These are phyloP conservation scores for Dacryopinax spathularia DNA, from an alignment of 768 basidiomycete species.

Conservation along the genomic window DNA sequence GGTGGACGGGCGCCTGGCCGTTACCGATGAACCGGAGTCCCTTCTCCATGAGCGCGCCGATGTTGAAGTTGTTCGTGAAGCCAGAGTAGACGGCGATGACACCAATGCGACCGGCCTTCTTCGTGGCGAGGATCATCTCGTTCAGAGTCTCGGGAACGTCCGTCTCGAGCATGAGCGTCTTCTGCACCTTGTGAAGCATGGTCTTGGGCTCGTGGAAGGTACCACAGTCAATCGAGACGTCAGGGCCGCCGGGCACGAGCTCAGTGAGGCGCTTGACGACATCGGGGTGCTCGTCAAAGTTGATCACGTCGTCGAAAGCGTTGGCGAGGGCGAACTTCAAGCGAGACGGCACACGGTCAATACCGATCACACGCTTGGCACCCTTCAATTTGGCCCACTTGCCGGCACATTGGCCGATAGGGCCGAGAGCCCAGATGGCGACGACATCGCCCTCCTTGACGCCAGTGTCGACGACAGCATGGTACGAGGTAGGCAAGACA, in stretches of 20 bases:
- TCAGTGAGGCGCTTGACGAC: conserved; percentile 45
- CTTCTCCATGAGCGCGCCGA: conserved; percentile 68
- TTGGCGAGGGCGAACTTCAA: conserved; percentile 35
- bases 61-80: conserved; percentile 50
- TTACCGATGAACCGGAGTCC: conserved; percentile 57
- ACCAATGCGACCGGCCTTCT: conserved; percentile 47
- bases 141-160: conserved; percentile 53
- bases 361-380: conserved; percentile 53
- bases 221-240: conserved; percentile 45
- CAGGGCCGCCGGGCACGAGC: conserved; percentile 48
- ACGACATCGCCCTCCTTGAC: conserved; percentile 59
- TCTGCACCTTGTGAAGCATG: conserved; percentile 49
- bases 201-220: conserved; percentile 62
- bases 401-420: conserved; percentile 48
- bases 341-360: conserved; percentile 45
- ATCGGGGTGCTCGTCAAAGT: conserved; percentile 39
- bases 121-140: conserved; percentile 32
- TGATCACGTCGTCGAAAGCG: conserved; percentile 39
- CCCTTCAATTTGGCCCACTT: conserved; percentile 54
- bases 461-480: conserved; percentile 56
- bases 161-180: conserved; percentile 58
- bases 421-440: conserved; percentile 58
- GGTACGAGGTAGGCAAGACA: conserved; percentile 58
- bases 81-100: conserved; percentile 53
- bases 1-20: conserved; percentile 61